Evolutionary conservation across 257 asterid species (phyloP), one percentile per base, ranked within the genome.

Genomic region (Fraxinus anomala): DNA sequence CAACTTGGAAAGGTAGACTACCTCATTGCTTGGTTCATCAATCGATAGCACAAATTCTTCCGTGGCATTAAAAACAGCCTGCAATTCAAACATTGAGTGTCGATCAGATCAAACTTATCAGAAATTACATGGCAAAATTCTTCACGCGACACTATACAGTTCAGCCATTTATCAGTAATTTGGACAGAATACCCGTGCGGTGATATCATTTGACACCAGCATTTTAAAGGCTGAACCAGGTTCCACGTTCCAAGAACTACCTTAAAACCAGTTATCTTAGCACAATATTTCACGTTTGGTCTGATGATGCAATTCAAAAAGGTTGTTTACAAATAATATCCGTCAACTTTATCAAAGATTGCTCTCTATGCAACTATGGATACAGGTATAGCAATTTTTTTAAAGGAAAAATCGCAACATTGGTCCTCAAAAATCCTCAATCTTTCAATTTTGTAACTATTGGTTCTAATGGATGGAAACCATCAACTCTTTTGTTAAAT

Each of bases 31-130:
- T 70, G 82, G 77, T 82, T 91, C 96, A 73, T 92, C 94, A 17
- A 87, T 80, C 59, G 88, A 77, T 61, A 92, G 87, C 37, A 92
- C 66, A 44, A 92, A 89, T 81, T 92, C 96, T 83, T 89, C 96
- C 3, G 97, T 89, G 80, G 86, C 94, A 36, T 82, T 91, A 75
- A 91, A 91, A 74, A 88, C 90, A 77, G 96, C 97, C 96, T 92
- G 93, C 85, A 78, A 79, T 44, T 34, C 10, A 76, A 67, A 76
- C 12, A 70, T 51, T 7, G 11, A 65, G 56, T 28, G 63, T 69
- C 31, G 2, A 36, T 26, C 76, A n/a, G n/a, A 44, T 31, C 31
- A 1, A 37, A 67, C 34, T 33, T 72, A 70, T 68, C 78, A 70
- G 21, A 69, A 26, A 54, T 39, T 59, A 51, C 24, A 14, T 12